phyloP scores from a whole-genome alignment of 352 stramenopile species.

The Phytophthora aleatoria region DNA sequence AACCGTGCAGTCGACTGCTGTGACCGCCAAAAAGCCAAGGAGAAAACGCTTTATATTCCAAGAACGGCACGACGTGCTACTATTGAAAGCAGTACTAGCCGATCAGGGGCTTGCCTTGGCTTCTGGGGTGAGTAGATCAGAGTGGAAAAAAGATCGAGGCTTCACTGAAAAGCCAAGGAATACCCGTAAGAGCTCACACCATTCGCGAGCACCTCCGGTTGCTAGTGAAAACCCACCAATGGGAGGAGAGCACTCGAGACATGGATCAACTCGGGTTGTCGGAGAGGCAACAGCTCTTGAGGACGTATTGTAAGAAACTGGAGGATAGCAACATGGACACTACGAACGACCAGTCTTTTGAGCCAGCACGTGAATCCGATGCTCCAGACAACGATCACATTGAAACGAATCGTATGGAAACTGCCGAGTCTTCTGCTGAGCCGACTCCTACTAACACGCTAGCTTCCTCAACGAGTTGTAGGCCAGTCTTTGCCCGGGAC shows the following conservation, averaged over 20 bases:
- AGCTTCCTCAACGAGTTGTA: too few species aligned
- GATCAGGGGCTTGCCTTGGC: conserved; percentile 2
- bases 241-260: neutral
- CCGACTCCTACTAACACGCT: too few species aligned
- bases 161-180: conserved; percentile 19
- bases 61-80: conserved; percentile 25
- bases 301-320: conserved; percentile 20
- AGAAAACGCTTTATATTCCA: conserved; percentile 24
- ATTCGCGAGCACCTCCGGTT: conserved; percentile 23
- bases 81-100: conserved; percentile 23
- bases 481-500: too few species aligned
- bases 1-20: neutral
- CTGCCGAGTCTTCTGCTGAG: too few species aligned
- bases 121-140: conserved; percentile 7
- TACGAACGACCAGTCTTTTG: neutral
- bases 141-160: conserved; percentile 24
- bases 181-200: conserved; percentile 19
- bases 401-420: too few species aligned
- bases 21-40: conserved; percentile 8
- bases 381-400: neutral
- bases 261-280: conserved; percentile 3
- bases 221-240: conserved; percentile 11
- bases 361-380: neutral
- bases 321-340: neutral
- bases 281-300: conserved; percentile 24